phyloP scores from a whole-genome alignment of 352 stramenopile genomes.

The Globisporangium ultimum region DNA sequence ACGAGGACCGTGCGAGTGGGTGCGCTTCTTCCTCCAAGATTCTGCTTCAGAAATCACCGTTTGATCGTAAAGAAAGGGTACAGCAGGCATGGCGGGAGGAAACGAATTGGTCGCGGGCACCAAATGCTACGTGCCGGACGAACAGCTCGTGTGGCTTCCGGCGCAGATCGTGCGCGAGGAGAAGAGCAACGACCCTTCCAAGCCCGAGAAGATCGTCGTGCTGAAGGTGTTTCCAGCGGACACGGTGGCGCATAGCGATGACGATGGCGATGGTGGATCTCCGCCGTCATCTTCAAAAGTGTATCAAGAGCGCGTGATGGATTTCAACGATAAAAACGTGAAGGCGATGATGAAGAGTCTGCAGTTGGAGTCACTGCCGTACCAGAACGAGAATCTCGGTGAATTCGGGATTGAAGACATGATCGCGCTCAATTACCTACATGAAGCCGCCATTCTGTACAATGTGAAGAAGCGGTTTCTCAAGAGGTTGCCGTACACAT shows the following conservation, averaged over 20 bases:
- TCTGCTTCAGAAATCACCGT: too few relatives aligned
- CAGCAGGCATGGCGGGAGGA: background rate
- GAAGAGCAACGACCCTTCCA: conserved; percentile 44
- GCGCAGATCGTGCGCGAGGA: conserved; percentile 68
- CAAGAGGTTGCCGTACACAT: conserved; percentile 92
- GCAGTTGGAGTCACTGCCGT: conserved; percentile 70
- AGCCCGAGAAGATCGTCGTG: conserved; percentile 51
- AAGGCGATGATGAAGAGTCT: conserved; percentile 56
- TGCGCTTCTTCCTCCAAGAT: background rate
- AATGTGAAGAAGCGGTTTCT: conserved; percentile 89
- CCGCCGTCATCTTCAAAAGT: conserved; percentile 22
- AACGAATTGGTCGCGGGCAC: conserved; percentile 36
- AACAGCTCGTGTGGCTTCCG: conserved; percentile 72
- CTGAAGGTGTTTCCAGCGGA: conserved; percentile 47
- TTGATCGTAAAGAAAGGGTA: background rate
- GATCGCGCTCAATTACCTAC: conserved; percentile 86
- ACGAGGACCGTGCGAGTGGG: too few relatives aligned
- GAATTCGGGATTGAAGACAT: conserved; percentile 78
- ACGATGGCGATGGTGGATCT: conserved; percentile 13
- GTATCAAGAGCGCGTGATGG: conserved; percentile 47
- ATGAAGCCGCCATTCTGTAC: conserved; percentile 90
- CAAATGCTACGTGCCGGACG: conserved; percentile 84
- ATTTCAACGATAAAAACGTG: conserved; percentile 72
- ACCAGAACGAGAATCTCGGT: conserved; percentile 73
- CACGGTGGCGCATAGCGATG: background rate